Evolutionary conservation across 1,284 basidiomycete genomes (phyloP).

Genomic region (Boletus holoroseus): DNA sequence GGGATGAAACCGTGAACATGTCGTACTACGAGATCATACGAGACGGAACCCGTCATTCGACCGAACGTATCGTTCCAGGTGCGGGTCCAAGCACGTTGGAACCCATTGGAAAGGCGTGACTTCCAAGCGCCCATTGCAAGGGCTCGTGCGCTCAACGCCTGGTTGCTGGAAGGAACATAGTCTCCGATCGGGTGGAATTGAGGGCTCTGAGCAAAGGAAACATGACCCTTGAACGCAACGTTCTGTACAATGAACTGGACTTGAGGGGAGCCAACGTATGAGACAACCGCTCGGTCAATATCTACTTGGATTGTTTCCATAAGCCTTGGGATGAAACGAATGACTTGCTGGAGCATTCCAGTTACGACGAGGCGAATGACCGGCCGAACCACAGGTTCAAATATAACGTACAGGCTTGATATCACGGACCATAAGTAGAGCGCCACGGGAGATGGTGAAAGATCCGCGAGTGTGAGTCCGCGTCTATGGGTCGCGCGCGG

Average conservation of each 20-base stretch:
- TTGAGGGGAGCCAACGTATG: constrained; percentile 46
- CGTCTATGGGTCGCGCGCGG: constrained; percentile 36
- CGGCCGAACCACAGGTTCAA: constrained; percentile 60
- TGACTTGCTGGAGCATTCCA: constrained; percentile 49
- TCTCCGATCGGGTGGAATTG: constrained; percentile 30
- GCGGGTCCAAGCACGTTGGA: constrained; percentile 56
- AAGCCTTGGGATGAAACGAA: constrained; percentile 59
- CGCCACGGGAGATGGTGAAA: constrained; percentile 53
- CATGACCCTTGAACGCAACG: constrained; percentile 48
- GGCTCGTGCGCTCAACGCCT: constrained; percentile 38
- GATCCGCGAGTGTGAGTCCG: constrained; percentile 45
- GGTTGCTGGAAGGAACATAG: constrained; percentile 19
- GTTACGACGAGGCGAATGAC: constrained; percentile 52
- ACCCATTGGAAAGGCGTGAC: constrained; percentile 51
- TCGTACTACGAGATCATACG: constrained; percentile 46
- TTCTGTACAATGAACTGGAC: constrained; percentile 46
- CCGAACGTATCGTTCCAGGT: constrained; percentile 67
- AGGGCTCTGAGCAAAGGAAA: constrained; percentile 50
- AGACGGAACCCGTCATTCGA: constrained; percentile 50
- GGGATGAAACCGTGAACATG: constrained; percentile 44
- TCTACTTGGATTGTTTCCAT: constrained; percentile 65
- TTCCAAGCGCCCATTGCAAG: constrained; percentile 53
- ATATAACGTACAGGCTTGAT: constrained; percentile 39
- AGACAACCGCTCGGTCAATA: constrained; percentile 48
- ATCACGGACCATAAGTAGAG: constrained; percentile 45